Base-by-base conservation (phyloP, 257 asterid species). In the Knoxia roxburghii region DNA sequence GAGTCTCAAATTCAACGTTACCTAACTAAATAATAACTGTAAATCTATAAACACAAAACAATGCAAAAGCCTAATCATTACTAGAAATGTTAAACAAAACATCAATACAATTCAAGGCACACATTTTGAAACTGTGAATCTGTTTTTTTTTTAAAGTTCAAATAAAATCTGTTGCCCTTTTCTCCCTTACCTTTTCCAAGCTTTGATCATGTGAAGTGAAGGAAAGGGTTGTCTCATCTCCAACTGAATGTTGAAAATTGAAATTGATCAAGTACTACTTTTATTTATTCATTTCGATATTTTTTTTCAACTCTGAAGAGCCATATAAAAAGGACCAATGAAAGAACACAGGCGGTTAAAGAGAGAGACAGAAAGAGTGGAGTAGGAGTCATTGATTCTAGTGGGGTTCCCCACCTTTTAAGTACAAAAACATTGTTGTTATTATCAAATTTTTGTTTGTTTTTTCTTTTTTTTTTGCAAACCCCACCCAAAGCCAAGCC, bases 401-500 rank as follows among this genome's bases (percentile, higher is more conserved):
- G 68, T 73, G 77, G 71, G 59, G 80, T 76, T 69, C 79, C 58
- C 73, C 79, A 20, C 72, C 37, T 58, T 69, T 56, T 62, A 60
- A 68, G 61, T 59, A 75, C 56, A 37, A 72, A 73, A 37, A 68
- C 2, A 63, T 55, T 68, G 32, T 64, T 7, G 49, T 65, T 77
- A 69, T 43, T 52, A 61, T 71, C 51, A 68, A 50, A n/a, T n/a
- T n/a, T n/a, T 48, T 24, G 11, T 51, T 1, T 45, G 0, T 18
- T 32, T 1, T 35, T 35, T 54, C 41, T 13, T 57, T 53, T 66
- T 58, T 60, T 14, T 73, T 73, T 67, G 55, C 75, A 69, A 82
- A 73, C 87, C 81, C 88, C 95, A 77, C 79, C 79, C 8, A 84
- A 77, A 74, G 68, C 72, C 64, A 70, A 49, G 15, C 40, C 52